Conservation (phyloP, 2,329 filamentous ascomycete species). For the Elsinoe ampelina region DNA sequence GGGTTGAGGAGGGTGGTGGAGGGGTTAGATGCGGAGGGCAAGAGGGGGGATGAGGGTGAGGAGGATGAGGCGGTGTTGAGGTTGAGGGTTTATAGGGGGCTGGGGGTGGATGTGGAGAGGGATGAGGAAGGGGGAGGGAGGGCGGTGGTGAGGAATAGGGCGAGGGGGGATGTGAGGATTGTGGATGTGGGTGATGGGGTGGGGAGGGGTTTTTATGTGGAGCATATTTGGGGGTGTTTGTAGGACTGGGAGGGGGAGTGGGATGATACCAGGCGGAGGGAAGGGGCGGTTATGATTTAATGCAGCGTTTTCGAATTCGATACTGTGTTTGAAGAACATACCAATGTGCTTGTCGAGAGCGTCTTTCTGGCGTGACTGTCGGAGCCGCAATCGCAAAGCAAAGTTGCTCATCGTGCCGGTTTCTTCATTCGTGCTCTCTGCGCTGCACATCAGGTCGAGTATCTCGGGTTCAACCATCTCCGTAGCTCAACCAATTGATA, state of each 20-base stretch:
- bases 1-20: constrained; percentile 65
- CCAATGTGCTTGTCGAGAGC: background rate
- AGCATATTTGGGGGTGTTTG: constrained; percentile 90
- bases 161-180: constrained; percentile 86
- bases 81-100: constrained; percentile 79
- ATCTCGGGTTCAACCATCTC: too few relatives aligned
- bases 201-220: constrained; percentile 83
- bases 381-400: too few relatives aligned
- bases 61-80: constrained; percentile 54
- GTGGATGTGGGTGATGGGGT: constrained; percentile 81
- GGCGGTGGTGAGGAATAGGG: constrained; percentile 74
- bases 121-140: constrained; percentile 63
- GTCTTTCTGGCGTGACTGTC: too few relatives aligned
- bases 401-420: too few relatives aligned
- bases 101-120: constrained; percentile 85
- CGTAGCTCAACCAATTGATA: too few relatives aligned
- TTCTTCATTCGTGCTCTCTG: too few relatives aligned
- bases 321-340: too few relatives aligned
- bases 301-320: background rate
- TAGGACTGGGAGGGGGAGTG: constrained; percentile 27
- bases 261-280: background rate
- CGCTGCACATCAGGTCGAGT: too few relatives aligned
- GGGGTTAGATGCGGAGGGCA: constrained; percentile 78
- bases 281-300: background rate
- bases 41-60: constrained; percentile 33